A percentile compares a stretch with the other conserved stretches of the same genome.
These are phyloP conservation scores for Lactifluus echinatus DNA, from an alignment of 768 basidiomycete genomes.

Conservation along the genomic window DNA sequence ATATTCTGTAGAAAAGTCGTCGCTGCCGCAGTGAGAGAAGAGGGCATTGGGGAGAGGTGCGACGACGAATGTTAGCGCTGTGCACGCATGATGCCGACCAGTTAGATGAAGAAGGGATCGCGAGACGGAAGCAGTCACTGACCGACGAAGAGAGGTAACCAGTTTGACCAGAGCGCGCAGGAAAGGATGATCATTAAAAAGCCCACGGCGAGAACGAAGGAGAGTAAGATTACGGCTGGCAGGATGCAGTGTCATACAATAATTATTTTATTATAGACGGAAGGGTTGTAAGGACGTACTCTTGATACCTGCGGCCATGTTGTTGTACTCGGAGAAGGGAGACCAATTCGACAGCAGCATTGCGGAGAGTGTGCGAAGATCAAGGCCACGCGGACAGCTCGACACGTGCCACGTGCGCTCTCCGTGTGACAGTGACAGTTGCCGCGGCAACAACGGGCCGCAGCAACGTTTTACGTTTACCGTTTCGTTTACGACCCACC, in stretches of 20 bases:
- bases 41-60: conserved; percentile 94
- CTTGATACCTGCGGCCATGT: conserved; percentile 22
- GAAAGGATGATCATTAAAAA: conserved; percentile 96
- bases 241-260: neutral
- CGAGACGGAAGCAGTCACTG: conserved; percentile 26
- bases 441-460: too few species aligned
- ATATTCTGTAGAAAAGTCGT: conserved; percentile 79
- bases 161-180: conserved; percentile 93
- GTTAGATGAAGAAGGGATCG: neutral
- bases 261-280: neutral
- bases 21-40: conserved; percentile 85
- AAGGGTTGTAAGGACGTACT: conserved; percentile 3
- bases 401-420: neutral
- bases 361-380: neutral
- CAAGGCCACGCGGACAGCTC: neutral
- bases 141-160: conserved; percentile 97
- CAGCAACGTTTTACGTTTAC: too few species aligned
- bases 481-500: too few species aligned
- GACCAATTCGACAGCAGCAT: conserved; percentile 3
- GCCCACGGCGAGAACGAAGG: conserved; percentile 96
- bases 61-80: conserved; percentile 89
- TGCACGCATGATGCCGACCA: neutral
- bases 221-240: conserved; percentile 89
- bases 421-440: too few species aligned
- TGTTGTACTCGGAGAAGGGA: conserved; percentile 8